Base-by-base conservation (phyloP, 192 early-diverging fungal genomes). In the Linnemannia zychae region DNA sequence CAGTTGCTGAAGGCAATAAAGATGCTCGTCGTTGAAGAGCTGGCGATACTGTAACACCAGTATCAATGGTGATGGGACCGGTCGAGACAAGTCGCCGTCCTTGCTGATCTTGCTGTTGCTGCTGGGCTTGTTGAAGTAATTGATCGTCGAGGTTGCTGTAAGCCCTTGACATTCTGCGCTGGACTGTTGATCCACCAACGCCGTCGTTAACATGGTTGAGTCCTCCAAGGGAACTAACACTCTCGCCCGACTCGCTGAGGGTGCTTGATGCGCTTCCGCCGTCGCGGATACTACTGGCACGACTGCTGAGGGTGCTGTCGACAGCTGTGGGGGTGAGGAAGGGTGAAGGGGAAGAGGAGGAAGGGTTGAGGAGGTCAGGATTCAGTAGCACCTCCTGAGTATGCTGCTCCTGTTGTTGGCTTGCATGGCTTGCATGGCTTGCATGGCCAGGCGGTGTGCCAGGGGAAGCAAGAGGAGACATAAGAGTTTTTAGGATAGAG, bases 171-270 rank as follows among this genome's bases (percentile, higher is more conserved):
- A 84, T 84, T 31, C 73, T 49, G 18, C 82, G 65, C 60, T 84
- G 72, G 60, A 37, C 73, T 6, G 82, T 78, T 11, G 82, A 79
- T 12, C 77, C 77, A 16, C 67, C 57, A 18, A 79, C 77, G 28
- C 82, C 82, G 40, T 84, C 82, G 53, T 84, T 84, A 68, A 84
- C 82, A 46, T 84, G 82, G 73, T 84, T 84, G 44, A 84, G 73
- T 11, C 82, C 82, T 0, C 82, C 82, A 24, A 84, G 66, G 34
- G 72, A 75, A 60, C 82, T 84, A 38, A 66, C 53, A 69, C 82
- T 84, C 24, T 78, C 67, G 1, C 46, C 77, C 71, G 73, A 71
- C 24, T 84, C 77, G 22, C 72, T 79, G 17, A 52, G 22, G 12
- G 73, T 72, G 47, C 77, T 75, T 1, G 53, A 5, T 6, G 71